Evolutionary conservation across 495 filamentous ascomycete species (phyloP), one percentile per base, ranked within the genome.

Genomic region (Aspergillus affinis): DNA sequence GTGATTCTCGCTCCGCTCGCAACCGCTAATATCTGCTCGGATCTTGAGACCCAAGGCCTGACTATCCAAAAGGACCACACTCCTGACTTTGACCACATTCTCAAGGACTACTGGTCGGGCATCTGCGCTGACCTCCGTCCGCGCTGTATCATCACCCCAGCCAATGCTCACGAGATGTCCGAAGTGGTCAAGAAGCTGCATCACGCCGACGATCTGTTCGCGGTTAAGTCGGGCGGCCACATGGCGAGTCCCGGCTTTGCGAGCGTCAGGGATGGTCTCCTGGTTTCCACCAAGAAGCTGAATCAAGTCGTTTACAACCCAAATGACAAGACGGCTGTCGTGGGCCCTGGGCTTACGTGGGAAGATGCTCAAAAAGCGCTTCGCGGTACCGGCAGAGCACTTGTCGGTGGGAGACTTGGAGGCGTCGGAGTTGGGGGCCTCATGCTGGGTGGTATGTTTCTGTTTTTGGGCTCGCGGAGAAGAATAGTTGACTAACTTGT

Each of bases 231-330:
- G 19, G 75, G 75, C 19, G 75, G 75, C 2, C 75, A 78, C 57
- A 78, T 72, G 66, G 72, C 75, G 0, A 78, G 75, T 50, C 73
- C 73, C 57, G 74, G 74, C 50, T 78, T 75, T 45, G 70, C 75
- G 9, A 78, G 75, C 59, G 71, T 78, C 19, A 65, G 76, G 41
- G 74, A 73, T 48, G 75, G 75, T 4, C 58, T 78, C 4, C 61
- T 78, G 47, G 61, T 78, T n/a, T 74, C 75, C 12, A 78, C 75
- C 17, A 72, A 72, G 57, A 71, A 75, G 6, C 53, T 78, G 4
- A 67, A 73, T 36, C 63, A 70, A 20, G 72, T 75, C 3, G 59
- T 66, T 32, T 78, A 78, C 57, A 68, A 75, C 48, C 49, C 61
- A 0, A 29, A 70, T 5, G 69, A 74, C 27, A 59, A 76, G 47